Conservation (phyloP, 768 basidiomycete genomes). For the Pleurotus giganteus region DNA sequence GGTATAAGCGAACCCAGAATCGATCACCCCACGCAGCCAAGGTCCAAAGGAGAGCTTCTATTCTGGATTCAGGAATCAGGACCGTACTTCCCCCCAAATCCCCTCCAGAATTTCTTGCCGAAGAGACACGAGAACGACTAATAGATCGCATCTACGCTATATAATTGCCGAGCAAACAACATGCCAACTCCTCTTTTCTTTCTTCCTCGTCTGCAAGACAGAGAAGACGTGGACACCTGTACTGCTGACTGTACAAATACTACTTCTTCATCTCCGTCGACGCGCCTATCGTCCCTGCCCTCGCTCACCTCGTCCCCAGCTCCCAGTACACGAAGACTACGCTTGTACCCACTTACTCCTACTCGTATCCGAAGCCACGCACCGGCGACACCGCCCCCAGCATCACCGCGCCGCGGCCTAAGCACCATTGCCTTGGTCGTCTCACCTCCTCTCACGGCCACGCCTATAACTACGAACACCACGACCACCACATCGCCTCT, state of each 20-base stretch:
- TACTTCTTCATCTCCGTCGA: not conserved
- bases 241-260: no score
- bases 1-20: not conserved
- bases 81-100: not conserved
- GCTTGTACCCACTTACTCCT: not conserved
- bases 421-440: not conserved
- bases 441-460: not conserved
- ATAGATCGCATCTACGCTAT: not conserved
- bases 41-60: no score
- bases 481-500: not conserved
- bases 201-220: not conserved
- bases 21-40: not conserved
- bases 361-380: not conserved
- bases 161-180: not conserved
- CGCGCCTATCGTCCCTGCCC: not conserved
- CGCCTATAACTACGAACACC: not conserved
- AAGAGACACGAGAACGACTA: not conserved
- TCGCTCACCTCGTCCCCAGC: not conserved
- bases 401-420: not conserved
- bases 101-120: not conserved
- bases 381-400: not conserved
- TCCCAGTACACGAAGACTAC: not conserved
- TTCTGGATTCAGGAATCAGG: not conserved
- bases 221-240: not conserved
- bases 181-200: conserved; percentile 3